phyloP scores from a whole-genome alignment of 202 grass and related monocot genomes.

The Thinopyrum obtusiflorum region DNA sequence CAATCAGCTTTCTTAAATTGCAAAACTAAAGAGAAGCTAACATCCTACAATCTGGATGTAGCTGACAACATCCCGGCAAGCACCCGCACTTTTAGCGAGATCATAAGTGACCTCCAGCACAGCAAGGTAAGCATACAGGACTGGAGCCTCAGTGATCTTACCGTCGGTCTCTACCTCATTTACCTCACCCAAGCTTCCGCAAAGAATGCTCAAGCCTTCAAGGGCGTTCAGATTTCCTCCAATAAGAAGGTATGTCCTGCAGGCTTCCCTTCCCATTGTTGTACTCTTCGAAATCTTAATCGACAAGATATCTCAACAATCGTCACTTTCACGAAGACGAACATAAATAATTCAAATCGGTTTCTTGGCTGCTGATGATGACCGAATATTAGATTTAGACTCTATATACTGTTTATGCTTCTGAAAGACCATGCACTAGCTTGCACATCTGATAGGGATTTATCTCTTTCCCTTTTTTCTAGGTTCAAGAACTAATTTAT shows the following conservation, averaged over 20 bases:
- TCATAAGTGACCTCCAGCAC: constrained; percentile 74
- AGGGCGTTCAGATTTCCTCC: constrained; percentile 74
- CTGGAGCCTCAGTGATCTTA: constrained; percentile 90
- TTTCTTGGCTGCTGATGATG: neutral
- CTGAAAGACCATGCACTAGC: neutral
- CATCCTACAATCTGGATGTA: constrained; percentile 29
- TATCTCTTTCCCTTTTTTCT: constrained; percentile 7
- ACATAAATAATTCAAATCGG: neutral
- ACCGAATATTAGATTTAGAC: neutral
- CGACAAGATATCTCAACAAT: neutral
- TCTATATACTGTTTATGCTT: neutral
- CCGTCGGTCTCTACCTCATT: constrained; percentile 83
- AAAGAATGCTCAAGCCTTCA: constrained; percentile 54
- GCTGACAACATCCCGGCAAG: constrained; percentile 47
- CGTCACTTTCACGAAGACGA: neutral
- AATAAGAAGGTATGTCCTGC: constrained; percentile 53
- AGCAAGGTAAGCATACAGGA: constrained; percentile 90
- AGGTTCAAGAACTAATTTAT: constrained; percentile 90
- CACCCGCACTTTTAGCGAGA: constrained; percentile 64
- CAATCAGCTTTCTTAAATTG: neutral
- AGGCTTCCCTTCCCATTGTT: constrained; percentile 4
- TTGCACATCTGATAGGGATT: neutral
- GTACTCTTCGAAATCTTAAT: neutral
- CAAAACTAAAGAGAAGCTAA: neutral
- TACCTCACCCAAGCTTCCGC: constrained; percentile 85